These are phyloP conservation scores for Chenopodium formosanum DNA, from an alignment of 148 eudicot species.

Conservation along the genomic window DNA sequence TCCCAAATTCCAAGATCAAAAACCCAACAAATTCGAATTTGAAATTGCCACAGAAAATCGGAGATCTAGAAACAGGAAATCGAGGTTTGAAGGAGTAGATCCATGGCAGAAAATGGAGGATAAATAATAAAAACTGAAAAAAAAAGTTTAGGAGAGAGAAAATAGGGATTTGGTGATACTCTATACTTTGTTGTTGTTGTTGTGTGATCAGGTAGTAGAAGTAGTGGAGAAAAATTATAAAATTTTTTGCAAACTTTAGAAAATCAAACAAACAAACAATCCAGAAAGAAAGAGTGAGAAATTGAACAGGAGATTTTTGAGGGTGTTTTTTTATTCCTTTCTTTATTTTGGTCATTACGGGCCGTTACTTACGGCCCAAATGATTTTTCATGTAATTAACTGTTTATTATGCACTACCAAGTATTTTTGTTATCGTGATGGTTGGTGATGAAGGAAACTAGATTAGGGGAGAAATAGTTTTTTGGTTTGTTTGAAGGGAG, in stretches of 20 bases:
- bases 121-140: not conserved
- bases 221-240: not conserved
- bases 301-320: not conserved
- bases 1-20: not conserved
- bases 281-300: not conserved
- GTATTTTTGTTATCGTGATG: not conserved
- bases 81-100: slow-evolving; percentile 14
- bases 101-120: slow-evolving; percentile 11
- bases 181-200: no score
- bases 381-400: not conserved
- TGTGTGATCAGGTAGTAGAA: slow-evolving; percentile 20
- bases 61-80: slow-evolving; percentile 24
- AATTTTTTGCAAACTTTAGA: no score
- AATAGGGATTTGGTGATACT: slow-evolving; percentile 35
- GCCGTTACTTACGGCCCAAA: slow-evolving; percentile 20
- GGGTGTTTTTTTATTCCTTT: not conserved
- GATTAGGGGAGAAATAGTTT: not conserved
- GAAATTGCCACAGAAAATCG: not conserved
- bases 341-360: not conserved
- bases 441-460: not conserved
- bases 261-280: not conserved
- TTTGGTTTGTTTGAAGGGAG: not conserved
- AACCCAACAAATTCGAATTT: no score
- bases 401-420: no score
- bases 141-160: slow-evolving; percentile 11